A percentile compares a stretch with the other conserved stretches of the same genome.
Evolutionary conservation across 1,139 yeast genomes (phyloP).

Genomic region (Hyphopichia fennica): DNA sequence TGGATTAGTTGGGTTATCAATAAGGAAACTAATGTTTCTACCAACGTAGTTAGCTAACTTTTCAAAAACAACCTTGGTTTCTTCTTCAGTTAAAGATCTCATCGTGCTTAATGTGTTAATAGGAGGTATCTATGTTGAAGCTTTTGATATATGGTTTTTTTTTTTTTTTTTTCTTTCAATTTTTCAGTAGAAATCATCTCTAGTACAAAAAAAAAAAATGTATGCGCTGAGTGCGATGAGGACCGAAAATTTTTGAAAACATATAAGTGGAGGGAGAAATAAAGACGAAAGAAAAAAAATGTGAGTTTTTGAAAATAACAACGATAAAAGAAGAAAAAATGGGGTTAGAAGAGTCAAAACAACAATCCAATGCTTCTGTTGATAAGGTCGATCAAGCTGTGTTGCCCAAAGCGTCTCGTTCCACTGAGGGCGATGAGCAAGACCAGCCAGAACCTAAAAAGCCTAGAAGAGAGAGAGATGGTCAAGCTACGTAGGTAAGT

Average conservation of each 20-base stretch:
- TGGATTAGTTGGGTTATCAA: conserved; percentile 86
- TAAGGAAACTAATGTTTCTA: conserved; percentile 82
- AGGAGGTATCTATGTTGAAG: not conserved
- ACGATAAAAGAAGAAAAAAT: not conserved
- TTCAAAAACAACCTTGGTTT: conserved; percentile 93
- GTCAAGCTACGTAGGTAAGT: conserved; percentile 53
- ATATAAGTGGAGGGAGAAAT: not conserved
- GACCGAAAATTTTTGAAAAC: not conserved
- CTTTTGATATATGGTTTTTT: not conserved
- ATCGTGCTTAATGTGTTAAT: conserved; percentile 32
- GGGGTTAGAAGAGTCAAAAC: not conserved
- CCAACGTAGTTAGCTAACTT: conserved; percentile 96
- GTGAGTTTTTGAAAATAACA: not conserved
- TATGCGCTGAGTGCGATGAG: conserved; percentile 2
- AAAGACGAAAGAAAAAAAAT: not conserved
- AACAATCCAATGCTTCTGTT: not conserved
- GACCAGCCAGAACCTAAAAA: conserved; percentile 39
- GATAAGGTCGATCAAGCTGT: conserved; percentile 17
- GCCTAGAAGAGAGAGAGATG: conserved; percentile 28
- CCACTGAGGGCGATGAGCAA: conserved; percentile 26
- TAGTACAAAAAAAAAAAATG: not conserved
- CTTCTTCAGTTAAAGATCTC: conserved; percentile 97
- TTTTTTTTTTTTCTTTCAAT: not conserved
- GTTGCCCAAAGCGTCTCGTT: conserved; percentile 3
- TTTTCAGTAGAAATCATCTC: not conserved